These are phyloP conservation scores for Pulveroboletus frians DNA, from an alignment of 768 basidiomycete genomes.

Conservation along the genomic window DNA sequence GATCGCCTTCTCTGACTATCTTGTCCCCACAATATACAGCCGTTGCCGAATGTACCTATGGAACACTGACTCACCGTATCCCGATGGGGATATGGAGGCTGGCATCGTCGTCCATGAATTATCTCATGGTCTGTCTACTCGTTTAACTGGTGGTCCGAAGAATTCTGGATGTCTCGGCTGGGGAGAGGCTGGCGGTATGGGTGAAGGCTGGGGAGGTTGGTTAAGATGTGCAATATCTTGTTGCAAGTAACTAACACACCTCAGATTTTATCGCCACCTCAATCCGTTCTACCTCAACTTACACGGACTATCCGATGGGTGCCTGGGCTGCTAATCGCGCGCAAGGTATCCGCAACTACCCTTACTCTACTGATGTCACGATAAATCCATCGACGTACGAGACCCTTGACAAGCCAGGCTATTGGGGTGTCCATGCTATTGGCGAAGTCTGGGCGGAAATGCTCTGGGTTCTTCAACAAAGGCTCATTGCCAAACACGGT, in stretches of 20 bases:
- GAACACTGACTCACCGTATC: conserved; percentile 85
- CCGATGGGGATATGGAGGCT: conserved; percentile 94
- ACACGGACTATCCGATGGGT: conserved; percentile 87
- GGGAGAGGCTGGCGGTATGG: conserved; percentile 97
- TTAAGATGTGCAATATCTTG: background rate
- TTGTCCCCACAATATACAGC: conserved; percentile 1
- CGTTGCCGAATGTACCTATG: conserved; percentile 97
- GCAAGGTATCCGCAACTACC: conserved; percentile 80
- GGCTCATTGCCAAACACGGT: conserved; percentile 76
- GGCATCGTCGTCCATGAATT: conserved; percentile 95
- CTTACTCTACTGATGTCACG: conserved; percentile 72
- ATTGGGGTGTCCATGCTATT: conserved; percentile 90
- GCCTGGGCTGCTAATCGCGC: conserved; percentile 85
- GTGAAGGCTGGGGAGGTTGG: conserved; percentile 89
- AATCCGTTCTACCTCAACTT: conserved; percentile 66
- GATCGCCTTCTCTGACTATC: background rate
- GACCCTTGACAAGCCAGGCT: conserved; percentile 88
- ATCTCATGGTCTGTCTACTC: conserved; percentile 86
- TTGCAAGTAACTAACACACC: background rate
- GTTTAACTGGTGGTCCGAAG: conserved; percentile 88
- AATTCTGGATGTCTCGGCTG: conserved; percentile 93
- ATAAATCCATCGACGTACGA: conserved; percentile 92
- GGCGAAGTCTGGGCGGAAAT: conserved; percentile 96
- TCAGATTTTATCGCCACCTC: conserved; percentile 82
- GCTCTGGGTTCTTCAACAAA: conserved; percentile 73